Base-by-base conservation (phyloP, 1,139 yeast species). In the Candida sojae region DNA sequence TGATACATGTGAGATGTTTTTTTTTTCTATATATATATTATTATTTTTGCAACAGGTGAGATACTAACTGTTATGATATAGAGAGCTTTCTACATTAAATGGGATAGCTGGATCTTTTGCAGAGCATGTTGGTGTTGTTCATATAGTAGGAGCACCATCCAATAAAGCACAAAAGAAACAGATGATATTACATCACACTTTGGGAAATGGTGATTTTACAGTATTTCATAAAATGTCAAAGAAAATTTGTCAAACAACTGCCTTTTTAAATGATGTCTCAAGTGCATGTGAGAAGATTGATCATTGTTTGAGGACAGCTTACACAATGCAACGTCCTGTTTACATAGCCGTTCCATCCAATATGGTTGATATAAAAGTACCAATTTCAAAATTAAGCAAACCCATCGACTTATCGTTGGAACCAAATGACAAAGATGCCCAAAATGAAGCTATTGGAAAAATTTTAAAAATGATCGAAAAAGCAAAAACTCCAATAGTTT, bases 341-440 rank as follows among this genome's bases (percentile, higher is more conserved):
- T 89, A 89, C 71, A 67, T 89, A 58, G 96, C 89, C 40, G 69
- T 88, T 52, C 96, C 96, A 57, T 87, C 93, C 51, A 88, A 89
- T 74, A 76, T 88, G 66, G 87, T 86, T 50, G 91, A 86, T 62
- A 73, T 76, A 60, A 69, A 63, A 48, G 84, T 88, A 43, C 83
- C 86, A 41, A 77, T 82, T 17, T 63, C 69, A 37, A 67, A 79
- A 54, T 75, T 88, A 62, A 73, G 80, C 35, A 79, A 79, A 39
- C 90, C 91, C 54, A 77, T 89, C 60, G 85, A 86, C 67, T 70
- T 88, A 60, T 56, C 75, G 2, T 70, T 84, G 59, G 76, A 78
- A 57, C 79, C 82, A 46, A 88, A 87, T 67, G 89, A 86, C 53
- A 71, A 76, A 12, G 88, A 80, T 49, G 83, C 91, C 47, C 92